Evolutionary conservation across 305 asterid species (phyloP).

Genomic region (Fraxinus xanthoxyloides): DNA sequence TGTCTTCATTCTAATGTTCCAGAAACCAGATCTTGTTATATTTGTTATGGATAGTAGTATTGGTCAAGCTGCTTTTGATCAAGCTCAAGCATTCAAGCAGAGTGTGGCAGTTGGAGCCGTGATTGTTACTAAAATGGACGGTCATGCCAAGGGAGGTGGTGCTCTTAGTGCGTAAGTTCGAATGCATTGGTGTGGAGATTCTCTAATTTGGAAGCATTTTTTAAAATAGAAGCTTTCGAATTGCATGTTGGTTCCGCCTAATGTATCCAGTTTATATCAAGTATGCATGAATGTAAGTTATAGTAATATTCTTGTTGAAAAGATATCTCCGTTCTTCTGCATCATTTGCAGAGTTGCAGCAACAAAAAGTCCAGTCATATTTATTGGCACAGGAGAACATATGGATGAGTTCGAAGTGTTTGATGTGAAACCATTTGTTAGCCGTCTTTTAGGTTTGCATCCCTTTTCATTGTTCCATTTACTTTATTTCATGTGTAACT

Average conservation of each 20-base stretch:
- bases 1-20: conserved; percentile 19
- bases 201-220: conserved; percentile 1
- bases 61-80: conserved; percentile 98
- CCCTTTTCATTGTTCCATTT: neutral
- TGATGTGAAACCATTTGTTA: conserved; percentile 93
- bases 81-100: conserved; percentile 95
- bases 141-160: conserved; percentile 99
- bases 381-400: conserved; percentile 97
- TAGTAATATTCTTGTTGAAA: conserved; percentile 1
- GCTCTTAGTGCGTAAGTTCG: conserved; percentile 97
- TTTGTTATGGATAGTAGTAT: conserved; percentile 98
- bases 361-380: conserved; percentile 92
- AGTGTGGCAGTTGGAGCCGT: conserved; percentile 98
- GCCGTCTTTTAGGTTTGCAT: conserved; percentile 84
- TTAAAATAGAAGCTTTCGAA: conserved; percentile 4
- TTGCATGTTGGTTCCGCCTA: conserved; percentile 4
- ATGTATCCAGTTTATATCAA: neutral
- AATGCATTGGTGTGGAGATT: conserved; percentile 12
- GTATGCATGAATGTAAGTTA: neutral
- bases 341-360: conserved; percentile 83
- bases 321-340: conserved; percentile 19
- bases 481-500: conserved; percentile 5
- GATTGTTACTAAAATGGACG: conserved; percentile 94
- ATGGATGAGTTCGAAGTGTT: conserved; percentile 96
- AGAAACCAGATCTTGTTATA: conserved; percentile 95